Percentiles rank a stretch among this genome's conserved stretches.
Conservation (phyloP, 306 rosid genomes). For the Sophora flavescens region DNA sequence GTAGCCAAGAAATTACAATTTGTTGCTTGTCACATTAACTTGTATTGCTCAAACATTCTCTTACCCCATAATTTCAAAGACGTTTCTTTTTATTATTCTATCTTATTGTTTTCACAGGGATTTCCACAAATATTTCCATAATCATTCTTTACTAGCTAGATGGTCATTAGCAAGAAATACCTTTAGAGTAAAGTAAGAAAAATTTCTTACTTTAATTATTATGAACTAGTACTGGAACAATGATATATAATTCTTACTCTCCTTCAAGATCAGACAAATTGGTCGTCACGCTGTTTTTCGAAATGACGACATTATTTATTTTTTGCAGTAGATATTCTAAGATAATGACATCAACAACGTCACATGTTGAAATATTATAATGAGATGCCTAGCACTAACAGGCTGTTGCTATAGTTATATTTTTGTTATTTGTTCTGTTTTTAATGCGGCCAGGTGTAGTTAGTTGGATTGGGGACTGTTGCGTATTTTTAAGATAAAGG, state of each 20-base stretch:
- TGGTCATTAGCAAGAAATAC: not conserved
- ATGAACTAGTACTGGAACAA: constrained; percentile 2
- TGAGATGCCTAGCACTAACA: too few species aligned
- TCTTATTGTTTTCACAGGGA: constrained; percentile 37
- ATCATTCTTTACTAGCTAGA: not conserved
- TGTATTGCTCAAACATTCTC: constrained; percentile 43
- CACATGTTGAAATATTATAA: too few species aligned
- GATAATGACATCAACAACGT: not conserved
- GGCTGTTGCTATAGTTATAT: too few species aligned
- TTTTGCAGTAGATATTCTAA: too few species aligned
- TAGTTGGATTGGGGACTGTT: too few species aligned
- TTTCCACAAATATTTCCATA: constrained; percentile 36
- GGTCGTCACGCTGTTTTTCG: too few species aligned
- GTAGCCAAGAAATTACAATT: constrained; percentile 42
- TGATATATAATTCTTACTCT: not conserved
- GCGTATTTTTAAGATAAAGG: too few species aligned
- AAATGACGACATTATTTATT: too few species aligned
- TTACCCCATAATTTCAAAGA: not conserved
- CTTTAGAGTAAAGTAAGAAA: constrained; percentile 40
- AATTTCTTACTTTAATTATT: constrained; percentile 11
- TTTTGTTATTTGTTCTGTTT: too few species aligned
- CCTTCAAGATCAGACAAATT: too few species aligned
- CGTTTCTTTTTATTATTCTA: constrained; percentile 13
- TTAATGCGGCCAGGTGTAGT: too few species aligned
- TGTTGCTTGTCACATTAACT: constrained; percentile 39